Percentiles rank a stretch among this genome's conserved stretches.
Evolutionary conservation across 2,329 filamentous ascomycete genomes (phyloP).

Genomic region (Microsporum ferrugineum): DNA sequence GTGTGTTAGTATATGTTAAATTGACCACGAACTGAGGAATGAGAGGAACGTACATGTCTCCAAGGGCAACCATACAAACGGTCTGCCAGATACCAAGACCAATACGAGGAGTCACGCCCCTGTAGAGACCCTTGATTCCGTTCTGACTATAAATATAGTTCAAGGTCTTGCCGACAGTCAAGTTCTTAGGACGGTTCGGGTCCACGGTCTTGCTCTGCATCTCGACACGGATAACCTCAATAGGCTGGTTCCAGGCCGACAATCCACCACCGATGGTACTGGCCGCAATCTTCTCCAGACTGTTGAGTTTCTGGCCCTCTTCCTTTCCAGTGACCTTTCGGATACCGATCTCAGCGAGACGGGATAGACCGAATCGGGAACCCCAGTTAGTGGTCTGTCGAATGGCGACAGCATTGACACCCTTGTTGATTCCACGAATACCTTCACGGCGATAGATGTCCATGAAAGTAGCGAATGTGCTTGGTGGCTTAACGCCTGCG

Average conservation of each 20-base stretch:
- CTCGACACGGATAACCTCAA: slow-evolving; percentile 98
- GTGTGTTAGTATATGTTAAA: slow-evolving; percentile 22
- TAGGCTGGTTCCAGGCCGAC: slow-evolving; percentile 97
- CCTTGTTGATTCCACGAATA: slow-evolving; percentile 91
- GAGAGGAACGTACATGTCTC: slow-evolving; percentile 68
- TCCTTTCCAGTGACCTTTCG: slow-evolving; percentile 67
- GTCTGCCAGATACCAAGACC: slow-evolving; percentile 98
- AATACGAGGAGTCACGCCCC: slow-evolving; percentile 86
- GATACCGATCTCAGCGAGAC: slow-evolving; percentile 83
- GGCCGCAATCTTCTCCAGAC: slow-evolving; percentile 79
- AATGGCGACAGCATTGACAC: slow-evolving; percentile 96
- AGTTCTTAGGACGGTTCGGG: slow-evolving; percentile 96
- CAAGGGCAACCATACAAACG: slow-evolving; percentile 97
- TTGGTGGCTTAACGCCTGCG: slow-evolving; percentile 68
- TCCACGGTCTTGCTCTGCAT: slow-evolving; percentile 99
- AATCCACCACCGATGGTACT: slow-evolving; percentile 83
- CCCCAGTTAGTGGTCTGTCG: slow-evolving; percentile 99
- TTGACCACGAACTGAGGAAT: slow-evolving; percentile 7
- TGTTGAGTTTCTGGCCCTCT: slow-evolving; percentile 62
- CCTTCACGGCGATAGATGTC: slow-evolving; percentile 92
- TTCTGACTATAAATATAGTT: slow-evolving; percentile 84
- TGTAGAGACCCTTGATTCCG: slow-evolving; percentile 85
- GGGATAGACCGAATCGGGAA: slow-evolving; percentile 83
- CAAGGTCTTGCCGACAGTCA: slow-evolving; percentile 78
- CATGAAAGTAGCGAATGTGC: slow-evolving; percentile 92